These are phyloP conservation scores for Kodamaea alishanica DNA, from an alignment of 1,139 yeast genomes.

Conservation along the genomic window DNA sequence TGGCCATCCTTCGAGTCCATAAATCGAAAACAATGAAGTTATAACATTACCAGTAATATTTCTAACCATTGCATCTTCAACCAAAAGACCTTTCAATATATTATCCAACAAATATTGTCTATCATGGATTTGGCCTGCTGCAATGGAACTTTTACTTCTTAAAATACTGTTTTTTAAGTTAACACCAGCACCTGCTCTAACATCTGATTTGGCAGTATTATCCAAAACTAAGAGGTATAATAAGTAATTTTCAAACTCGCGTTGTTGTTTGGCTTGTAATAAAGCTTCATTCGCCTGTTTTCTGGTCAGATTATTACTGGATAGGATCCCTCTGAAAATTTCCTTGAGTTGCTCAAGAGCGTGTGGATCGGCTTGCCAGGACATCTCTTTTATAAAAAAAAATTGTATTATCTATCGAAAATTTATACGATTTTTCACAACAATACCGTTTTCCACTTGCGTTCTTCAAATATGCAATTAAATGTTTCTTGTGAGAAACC, in stretches of 20 bases:
- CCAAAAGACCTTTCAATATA: slow-evolving; percentile 66
- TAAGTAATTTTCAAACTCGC: slow-evolving; percentile 77
- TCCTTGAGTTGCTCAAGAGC: slow-evolving; percentile 60
- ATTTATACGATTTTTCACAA: too few species aligned
- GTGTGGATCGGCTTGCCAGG: slow-evolving; percentile 61
- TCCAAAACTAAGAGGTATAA: slow-evolving; percentile 64
- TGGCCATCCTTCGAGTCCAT: slow-evolving; percentile 75
- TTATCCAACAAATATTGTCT: slow-evolving; percentile 58
- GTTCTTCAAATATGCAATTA: neutral
- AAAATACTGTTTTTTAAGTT: slow-evolving; percentile 72
- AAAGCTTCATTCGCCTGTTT: slow-evolving; percentile 64
- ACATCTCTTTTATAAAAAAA: slow-evolving; percentile 6
- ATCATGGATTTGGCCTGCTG: slow-evolving; percentile 14
- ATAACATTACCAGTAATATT: slow-evolving; percentile 90
- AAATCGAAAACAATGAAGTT: slow-evolving; percentile 71
- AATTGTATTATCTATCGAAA: neutral
- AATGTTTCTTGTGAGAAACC: too few species aligned
- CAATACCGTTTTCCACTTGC: neutral
- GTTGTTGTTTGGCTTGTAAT: slow-evolving; percentile 61
- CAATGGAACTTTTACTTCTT: slow-evolving; percentile 21
- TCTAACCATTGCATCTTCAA: slow-evolving; percentile 58
- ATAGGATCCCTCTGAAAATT: slow-evolving; percentile 64
- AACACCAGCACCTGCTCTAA: slow-evolving; percentile 88
- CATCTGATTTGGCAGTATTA: slow-evolving; percentile 42
- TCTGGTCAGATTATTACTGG: slow-evolving; percentile 53